Evolutionary conservation across 1,284 basidiomycete genomes (phyloP), one percentile per base, ranked within the genome.

Genomic region (Puccinia brachypodii): DNA sequence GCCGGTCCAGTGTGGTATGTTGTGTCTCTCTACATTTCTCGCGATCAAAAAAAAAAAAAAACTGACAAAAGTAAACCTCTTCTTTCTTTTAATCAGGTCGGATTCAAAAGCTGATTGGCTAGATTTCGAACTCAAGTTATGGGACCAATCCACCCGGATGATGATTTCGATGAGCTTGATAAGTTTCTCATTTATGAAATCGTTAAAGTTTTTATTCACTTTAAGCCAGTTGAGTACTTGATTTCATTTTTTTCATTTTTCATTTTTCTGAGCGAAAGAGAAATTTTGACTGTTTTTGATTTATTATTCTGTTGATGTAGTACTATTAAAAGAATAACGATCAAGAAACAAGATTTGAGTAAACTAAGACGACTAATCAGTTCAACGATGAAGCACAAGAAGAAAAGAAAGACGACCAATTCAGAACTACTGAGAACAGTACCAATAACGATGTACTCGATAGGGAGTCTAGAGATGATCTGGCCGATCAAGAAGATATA

Each of bases 1-100:
- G 75, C 75, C 16, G 75, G 75, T 6, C 75, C 75, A 76, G 75
- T 76, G 25, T 76, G 75, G 75, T 76, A 50, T 13, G 42, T 33
- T 0, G 13, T 3, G 8, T 7, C 3, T 25, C 11, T 38, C 42
- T 76, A 31, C 42, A 19, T 8, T 28, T 3, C 42, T 8, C 47
- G 1, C 33, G 31, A 2, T 25, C 44, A 1, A 9, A 14, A 47
- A 40, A 68, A 71, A 47, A 71, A 50, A 50, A 50, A 50, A 50
- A 50, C 33, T 25, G 50, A 74, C 16, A 4, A n/a, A 25, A 14
- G 19, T n/a, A 14, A 13, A 68, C 14, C 16, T 33, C 11, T 76
- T 16, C 1, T 11, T 33, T 66, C 28, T 64, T 47, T 36, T 58
- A n/a, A n/a, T 31, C 25, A 75, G 73, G 73, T 25, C 47, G 2